A percentile compares a stretch with the other conserved stretches of the same genome.
Evolutionary conservation across 2,329 filamentous ascomycete genomes (phyloP).

Genomic region (Aspergillus piperis): DNA sequence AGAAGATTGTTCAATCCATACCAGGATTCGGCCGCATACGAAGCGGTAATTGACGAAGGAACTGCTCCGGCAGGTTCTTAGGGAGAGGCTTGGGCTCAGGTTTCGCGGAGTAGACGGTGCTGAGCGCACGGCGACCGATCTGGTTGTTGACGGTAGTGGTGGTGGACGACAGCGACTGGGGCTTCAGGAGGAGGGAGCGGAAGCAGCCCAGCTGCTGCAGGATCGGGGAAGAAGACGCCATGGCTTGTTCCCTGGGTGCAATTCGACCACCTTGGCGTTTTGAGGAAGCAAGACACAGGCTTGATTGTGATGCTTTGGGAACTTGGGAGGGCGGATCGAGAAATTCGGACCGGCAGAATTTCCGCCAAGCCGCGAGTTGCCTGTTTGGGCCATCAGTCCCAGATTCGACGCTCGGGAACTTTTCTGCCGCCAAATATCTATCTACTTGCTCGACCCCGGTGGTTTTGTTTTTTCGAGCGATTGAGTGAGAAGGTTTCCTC

Average conservation of each 20-base stretch:
- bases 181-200: constrained; percentile 61
- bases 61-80: constrained; percentile 43
- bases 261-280: constrained; percentile 23
- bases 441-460: neutral
- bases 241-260: constrained; percentile 45
- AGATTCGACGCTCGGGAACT: constrained; percentile 25
- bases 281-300: constrained; percentile 13
- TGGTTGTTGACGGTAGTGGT: constrained; percentile 35
- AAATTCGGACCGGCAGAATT: constrained; percentile 40
- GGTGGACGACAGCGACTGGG: constrained; percentile 55
- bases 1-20: constrained; percentile 22
- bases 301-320: constrained; percentile 18
- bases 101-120: constrained; percentile 50
- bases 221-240: constrained; percentile 59
- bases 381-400: constrained; percentile 22
- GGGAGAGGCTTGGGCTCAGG: constrained; percentile 45
- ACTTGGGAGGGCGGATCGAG: constrained; percentile 24
- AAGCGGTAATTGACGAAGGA: constrained; percentile 45
- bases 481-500: neutral
- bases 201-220: constrained; percentile 71
- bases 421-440: constrained; percentile 28
- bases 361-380: constrained; percentile 36
- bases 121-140: constrained; percentile 50
- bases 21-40: constrained; percentile 41
- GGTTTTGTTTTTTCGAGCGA: neutral